phyloP scores from a whole-genome alignment of 345 rosid genomes.

The Rubroshorea leprosula region DNA sequence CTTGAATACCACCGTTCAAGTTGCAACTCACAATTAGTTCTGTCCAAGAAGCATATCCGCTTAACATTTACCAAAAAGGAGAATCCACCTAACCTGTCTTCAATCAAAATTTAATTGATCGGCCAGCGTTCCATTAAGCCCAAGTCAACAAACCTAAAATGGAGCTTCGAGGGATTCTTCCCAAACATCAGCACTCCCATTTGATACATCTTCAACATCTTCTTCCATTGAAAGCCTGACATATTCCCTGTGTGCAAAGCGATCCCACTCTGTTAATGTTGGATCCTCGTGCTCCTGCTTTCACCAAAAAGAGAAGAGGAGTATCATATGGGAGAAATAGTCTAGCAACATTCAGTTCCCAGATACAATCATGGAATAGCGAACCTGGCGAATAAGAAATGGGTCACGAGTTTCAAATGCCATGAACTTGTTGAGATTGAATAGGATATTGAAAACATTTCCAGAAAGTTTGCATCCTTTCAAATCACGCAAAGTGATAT shows the following conservation, averaged over 20 bases:
- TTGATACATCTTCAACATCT: conserved; percentile 71
- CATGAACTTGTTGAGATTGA: conserved; percentile 77
- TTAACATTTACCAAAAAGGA: too few relatives aligned
- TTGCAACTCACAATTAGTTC: too few relatives aligned
- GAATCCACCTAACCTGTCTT: too few relatives aligned
- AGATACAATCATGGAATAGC: conserved; percentile 8
- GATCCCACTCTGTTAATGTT: conserved; percentile 71
- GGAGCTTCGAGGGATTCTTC: conserved; percentile 68
- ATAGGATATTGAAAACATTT: conserved; percentile 75
- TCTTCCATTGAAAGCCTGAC: conserved; percentile 72
- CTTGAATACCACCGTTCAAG: too few relatives aligned
- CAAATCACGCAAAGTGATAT: conserved; percentile 55
- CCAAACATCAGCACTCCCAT: conserved; percentile 70
- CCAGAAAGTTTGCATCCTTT: conserved; percentile 71
- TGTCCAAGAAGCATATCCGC: too few relatives aligned
- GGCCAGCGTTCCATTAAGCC: too few relatives aligned
- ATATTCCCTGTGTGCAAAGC: conserved; percentile 67
- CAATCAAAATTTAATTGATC: too few relatives aligned
- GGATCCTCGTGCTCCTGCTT: conserved; percentile 64
- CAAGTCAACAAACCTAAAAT: conserved; percentile 44
- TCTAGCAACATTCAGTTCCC: background rate
- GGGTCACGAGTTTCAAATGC: conserved; percentile 85
- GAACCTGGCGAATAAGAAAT: conserved; percentile 67
- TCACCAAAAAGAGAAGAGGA: background rate
- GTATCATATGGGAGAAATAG: background rate